These are phyloP conservation scores for Elaeis oleifera DNA, from an alignment of 202 grass and related monocot genomes.

Conservation along the genomic window DNA sequence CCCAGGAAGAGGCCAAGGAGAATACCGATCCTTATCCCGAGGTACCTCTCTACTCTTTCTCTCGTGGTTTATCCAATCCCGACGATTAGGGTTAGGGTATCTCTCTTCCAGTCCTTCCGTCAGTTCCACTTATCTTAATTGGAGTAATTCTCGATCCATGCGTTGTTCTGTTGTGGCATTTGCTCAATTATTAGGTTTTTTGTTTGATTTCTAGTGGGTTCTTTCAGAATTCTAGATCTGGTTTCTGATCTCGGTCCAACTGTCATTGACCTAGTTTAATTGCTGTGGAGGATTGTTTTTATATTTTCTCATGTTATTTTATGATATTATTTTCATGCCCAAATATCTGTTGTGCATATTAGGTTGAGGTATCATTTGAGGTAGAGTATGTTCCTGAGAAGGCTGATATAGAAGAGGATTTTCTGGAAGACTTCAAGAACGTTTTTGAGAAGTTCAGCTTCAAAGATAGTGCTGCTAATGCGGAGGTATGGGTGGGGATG, in stretches of 20 bases:
- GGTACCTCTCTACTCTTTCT: constrained; percentile 9
- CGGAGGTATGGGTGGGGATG: constrained; percentile 32
- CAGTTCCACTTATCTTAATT: neutral
- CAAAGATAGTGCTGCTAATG: constrained; percentile 37
- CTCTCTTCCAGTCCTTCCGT: neutral
- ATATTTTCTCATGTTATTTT: no score
- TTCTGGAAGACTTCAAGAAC: constrained; percentile 68
- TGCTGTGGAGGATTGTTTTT: no score
- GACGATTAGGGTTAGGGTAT: constrained; percentile 14
- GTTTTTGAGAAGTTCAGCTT: constrained; percentile 86
- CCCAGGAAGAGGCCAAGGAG: constrained; percentile 19
- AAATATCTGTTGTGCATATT: neutral
- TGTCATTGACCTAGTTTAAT: no score
- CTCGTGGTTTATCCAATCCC: neutral
- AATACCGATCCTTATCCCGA: constrained; percentile 29
- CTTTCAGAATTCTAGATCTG: neutral
- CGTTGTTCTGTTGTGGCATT: neutral
- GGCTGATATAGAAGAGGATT: constrained; percentile 55
- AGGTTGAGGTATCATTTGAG: constrained; percentile 57
- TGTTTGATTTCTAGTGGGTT: neutral
- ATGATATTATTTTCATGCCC: no score
- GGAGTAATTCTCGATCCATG: neutral
- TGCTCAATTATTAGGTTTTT: constrained; percentile 2
- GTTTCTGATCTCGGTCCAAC: no score
- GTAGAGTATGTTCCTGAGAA: constrained; percentile 89